Conservation (phyloP, 164 flowering plant genomes). For the Chimonanthus praecox region DNA sequence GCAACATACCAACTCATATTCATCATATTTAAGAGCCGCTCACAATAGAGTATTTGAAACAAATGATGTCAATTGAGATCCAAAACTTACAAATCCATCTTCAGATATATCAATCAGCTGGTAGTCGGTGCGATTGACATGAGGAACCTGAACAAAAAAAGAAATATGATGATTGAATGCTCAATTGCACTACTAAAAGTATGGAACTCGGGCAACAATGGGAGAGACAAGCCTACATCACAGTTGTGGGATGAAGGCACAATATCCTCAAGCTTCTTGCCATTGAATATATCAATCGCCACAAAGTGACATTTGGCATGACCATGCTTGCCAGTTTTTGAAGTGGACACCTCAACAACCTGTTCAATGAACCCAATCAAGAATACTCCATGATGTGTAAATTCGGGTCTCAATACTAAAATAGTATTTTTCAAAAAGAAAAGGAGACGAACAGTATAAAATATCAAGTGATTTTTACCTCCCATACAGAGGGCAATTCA, state of each 20-base stretch:
- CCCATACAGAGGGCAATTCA: too few relatives aligned
- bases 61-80: background rate
- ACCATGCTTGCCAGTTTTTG: slow-evolving; percentile 56
- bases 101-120: slow-evolving; percentile 61
- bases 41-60: background rate
- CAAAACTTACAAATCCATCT: slow-evolving; percentile 45
- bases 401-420: too few relatives aligned
- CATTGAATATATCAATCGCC: slow-evolving; percentile 44
- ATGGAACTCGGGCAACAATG: background rate
- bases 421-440: too few relatives aligned
- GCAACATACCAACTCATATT: background rate
- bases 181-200: background rate
- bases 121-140: slow-evolving; percentile 50
- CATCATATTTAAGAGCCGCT: background rate
- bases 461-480: too few relatives aligned
- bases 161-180: background rate
- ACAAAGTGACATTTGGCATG: slow-evolving; percentile 59
- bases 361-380: slow-evolving; percentile 5
- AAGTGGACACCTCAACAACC: slow-evolving; percentile 59
- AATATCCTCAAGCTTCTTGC: slow-evolving; percentile 68
- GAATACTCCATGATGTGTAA: background rate
- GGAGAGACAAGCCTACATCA: slow-evolving; percentile 32
- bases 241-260: slow-evolving; percentile 71
- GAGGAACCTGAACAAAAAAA: slow-evolving; percentile 40
- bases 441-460: too few relatives aligned